Evolutionary conservation across 2,329 filamentous ascomycete genomes (phyloP), one percentile per base, ranked within the genome.

Genomic region (Trichoderma sp.): DNA sequence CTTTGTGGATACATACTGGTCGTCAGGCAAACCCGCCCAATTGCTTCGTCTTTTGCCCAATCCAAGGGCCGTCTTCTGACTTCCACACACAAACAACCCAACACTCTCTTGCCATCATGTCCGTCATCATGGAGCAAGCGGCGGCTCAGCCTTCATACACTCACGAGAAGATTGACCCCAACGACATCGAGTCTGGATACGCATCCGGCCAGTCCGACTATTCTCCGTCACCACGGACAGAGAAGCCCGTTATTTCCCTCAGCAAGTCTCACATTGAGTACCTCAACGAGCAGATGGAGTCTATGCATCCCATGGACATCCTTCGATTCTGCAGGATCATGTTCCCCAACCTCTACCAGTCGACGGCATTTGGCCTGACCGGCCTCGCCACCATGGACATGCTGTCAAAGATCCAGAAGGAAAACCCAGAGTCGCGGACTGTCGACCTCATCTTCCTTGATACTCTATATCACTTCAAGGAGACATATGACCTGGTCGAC

Each of bases 291-390:
- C 93, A 97, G 81, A 84, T 99, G 74, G 92, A 96, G 80, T 87
- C 90, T 77, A 91, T 98, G 80, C 89, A 94, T 77, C 93, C 96
- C 71, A 86, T 95, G 86, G 95, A 97, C 73, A 91, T 98, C 75
- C 87, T 99, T 70, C 91, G 90, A 82, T 97, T 97, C 91, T 93
- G 91, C 85, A 91, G 95, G 78, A 90, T 92, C 75, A 91, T 95
- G 75, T 91, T 99, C 75, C 96, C 96, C 76, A 91, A 91, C 78
- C 88, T 98, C 55, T 97, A 89, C 83, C 92, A 96, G 81, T 93
- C 91, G 54, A 95, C 92, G 14, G 92, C 92, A 68, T 95, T 95
- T 77, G 92, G 92, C 65, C 82, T 95, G 71, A 92, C 91, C 1
- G 93, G 93, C 54, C 88, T 96, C 39, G 92, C 90, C 72, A 94